Conservation (phyloP, 108 stramenopile genomes). For the Cyclostephanos tholiformis region DNA sequence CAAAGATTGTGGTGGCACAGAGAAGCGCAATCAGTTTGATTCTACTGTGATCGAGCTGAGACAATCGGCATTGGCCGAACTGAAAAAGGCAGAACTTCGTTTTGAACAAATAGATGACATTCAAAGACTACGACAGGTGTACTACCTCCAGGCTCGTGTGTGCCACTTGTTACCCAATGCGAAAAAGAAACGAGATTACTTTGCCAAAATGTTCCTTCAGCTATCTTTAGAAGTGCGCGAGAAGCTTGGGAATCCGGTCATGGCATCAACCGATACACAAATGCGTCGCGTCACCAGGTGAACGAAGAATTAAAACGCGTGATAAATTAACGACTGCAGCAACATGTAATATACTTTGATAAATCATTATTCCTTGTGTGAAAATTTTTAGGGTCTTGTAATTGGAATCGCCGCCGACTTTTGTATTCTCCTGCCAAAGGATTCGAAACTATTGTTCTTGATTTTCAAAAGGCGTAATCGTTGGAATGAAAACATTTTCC, state of each 20-base stretch:
- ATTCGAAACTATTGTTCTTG: neutral
- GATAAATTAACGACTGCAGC: slow-evolving; percentile 3
- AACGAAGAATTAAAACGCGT: slow-evolving; percentile 4
- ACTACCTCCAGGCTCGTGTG: slow-evolving; percentile 69
- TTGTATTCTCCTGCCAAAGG: neutral
- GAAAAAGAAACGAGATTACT: slow-evolving; percentile 31
- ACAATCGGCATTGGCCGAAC: slow-evolving; percentile 30
- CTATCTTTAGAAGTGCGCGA: slow-evolving; percentile 3
- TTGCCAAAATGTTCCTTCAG: slow-evolving; percentile 32
- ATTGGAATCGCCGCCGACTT: too few relatives aligned
- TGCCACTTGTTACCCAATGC: slow-evolving; percentile 31
- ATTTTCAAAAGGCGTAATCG: neutral
- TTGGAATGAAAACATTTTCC: neutral
- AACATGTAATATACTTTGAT: too few relatives aligned
- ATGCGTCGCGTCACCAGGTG: slow-evolving; percentile 8
- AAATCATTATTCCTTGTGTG: too few relatives aligned
- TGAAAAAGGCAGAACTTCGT: slow-evolving; percentile 38
- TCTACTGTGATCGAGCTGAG: slow-evolving; percentile 17
- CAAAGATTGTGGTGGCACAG: neutral
- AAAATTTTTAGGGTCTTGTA: too few relatives aligned
- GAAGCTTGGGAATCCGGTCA: neutral
- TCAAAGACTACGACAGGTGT: slow-evolving; percentile 56
- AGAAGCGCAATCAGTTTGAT: slow-evolving; percentile 6
- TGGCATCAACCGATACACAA: neutral
- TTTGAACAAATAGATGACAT: slow-evolving; percentile 67